A percentile compares a stretch with the other conserved stretches of the same genome.
Evolutionary conservation across 768 basidiomycete genomes (phyloP).

Genomic region (Aureoboletus auriporus): DNA sequence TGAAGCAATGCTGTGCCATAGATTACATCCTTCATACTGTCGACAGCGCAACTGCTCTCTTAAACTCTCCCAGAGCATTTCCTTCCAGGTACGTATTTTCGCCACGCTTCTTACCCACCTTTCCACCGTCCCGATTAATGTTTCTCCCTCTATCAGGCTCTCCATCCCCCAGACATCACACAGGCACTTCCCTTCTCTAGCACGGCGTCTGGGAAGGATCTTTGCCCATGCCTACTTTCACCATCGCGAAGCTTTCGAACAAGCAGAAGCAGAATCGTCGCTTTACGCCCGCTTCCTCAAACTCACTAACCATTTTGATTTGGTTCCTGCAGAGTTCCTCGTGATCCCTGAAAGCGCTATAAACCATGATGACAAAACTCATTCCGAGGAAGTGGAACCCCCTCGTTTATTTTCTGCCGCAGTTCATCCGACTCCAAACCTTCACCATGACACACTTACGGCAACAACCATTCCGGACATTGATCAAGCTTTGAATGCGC

Average conservation of each 20-base stretch:
- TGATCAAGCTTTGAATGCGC: conserved; percentile 7
- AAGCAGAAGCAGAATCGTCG: conserved; percentile 86
- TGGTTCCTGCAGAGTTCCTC: conserved; percentile 81
- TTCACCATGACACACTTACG: conserved; percentile 10
- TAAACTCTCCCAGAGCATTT: conserved; percentile 89
- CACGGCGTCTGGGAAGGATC: conserved; percentile 87
- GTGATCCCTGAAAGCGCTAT: conserved; percentile 59
- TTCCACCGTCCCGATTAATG: conserved; percentile 13
- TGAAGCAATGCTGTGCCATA: conserved; percentile 91
- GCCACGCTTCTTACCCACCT: conserved; percentile 15
- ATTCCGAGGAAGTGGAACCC: conserved; percentile 33
- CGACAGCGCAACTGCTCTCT: conserved; percentile 87
- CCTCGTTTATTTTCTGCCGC: conserved; percentile 40
- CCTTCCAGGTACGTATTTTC: conserved; percentile 70
- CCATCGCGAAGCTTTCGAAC: conserved; percentile 87
- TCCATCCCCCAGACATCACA: conserved; percentile 77
- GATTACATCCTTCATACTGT: conserved; percentile 94
- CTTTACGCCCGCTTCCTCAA: conserved; percentile 88
- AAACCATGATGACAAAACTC: conserved; percentile 25
- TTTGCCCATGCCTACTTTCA: conserved; percentile 97
- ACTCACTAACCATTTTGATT: conserved; percentile 71
- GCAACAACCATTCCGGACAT: conserved; percentile 4
- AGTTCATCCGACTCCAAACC: conserved; percentile 27
- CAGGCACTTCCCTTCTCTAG: conserved; percentile 87
- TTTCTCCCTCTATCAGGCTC: conserved; percentile 44